phyloP scores from a whole-genome alignment of 306 rosid species.

The barrel medic (Medicago truncatula) region DNA sequence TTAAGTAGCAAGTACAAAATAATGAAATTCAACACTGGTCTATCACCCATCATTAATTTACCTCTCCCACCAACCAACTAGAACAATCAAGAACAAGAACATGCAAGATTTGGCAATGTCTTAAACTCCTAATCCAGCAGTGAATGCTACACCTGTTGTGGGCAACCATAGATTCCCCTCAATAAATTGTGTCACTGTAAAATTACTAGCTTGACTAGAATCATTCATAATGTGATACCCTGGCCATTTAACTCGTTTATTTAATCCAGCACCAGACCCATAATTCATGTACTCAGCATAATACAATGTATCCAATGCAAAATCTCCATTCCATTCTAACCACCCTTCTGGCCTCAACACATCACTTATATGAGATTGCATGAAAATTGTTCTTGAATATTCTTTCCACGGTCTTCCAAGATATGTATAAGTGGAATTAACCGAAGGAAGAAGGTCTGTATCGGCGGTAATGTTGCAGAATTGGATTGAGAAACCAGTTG shows the following conservation, averaged over 20 bases:
- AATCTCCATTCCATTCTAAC: constrained; percentile 72
- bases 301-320: constrained; percentile 61
- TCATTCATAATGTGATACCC: constrained; percentile 62
- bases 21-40: constrained; percentile 15
- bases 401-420: constrained; percentile 84
- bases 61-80: not conserved
- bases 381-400: constrained; percentile 62
- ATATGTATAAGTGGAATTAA: constrained; percentile 57
- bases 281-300: constrained; percentile 70
- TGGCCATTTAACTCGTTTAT: constrained; percentile 64
- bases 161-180: constrained; percentile 45
- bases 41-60: constrained; percentile 1
- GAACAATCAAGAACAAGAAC: not conserved
- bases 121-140: constrained; percentile 42
- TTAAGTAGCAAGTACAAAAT: not conserved
- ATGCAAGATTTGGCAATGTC: not conserved
- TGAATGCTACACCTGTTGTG: constrained; percentile 37
- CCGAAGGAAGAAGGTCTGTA: constrained; percentile 40
- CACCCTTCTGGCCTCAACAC: constrained; percentile 72
- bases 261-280: constrained; percentile 58
- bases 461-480: constrained; percentile 72
- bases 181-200: constrained; percentile 40
- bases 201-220: constrained; percentile 60
- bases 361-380: constrained; percentile 57
- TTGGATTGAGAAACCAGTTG: constrained; percentile 81